phyloP scores from a whole-genome alignment of 495 filamentous ascomycete species.

The Massariosphaeria phaeospora region DNA sequence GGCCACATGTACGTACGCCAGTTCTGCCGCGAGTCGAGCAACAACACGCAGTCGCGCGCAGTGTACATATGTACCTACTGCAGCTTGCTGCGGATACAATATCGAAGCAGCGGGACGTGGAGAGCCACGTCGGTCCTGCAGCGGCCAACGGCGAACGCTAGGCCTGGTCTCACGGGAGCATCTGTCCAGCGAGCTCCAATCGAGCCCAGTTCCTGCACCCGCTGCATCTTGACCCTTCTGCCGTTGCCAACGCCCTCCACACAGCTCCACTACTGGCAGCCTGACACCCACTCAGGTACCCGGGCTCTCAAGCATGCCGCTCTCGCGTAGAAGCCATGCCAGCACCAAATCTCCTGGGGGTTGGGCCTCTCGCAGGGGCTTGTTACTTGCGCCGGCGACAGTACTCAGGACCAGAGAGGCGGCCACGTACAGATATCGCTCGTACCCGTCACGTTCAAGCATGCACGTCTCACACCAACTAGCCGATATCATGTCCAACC shows the following conservation, averaged over 20 bases:
- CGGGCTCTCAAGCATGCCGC: conserved; percentile 1
- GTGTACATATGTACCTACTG: too few species aligned
- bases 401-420: not conserved
- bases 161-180: not conserved
- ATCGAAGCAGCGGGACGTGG: conserved; percentile 19
- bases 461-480: too few species aligned
- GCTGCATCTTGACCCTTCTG: not conserved
- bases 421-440: not conserved
- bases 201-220: not conserved
- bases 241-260: not conserved
- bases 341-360: not conserved
- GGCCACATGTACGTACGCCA: too few species aligned
- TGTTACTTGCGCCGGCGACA: not conserved
- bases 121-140: conserved; percentile 19
- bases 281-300: conserved; percentile 9
- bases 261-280: not conserved
- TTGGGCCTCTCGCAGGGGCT: not conserved
- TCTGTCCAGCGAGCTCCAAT: conserved; percentile 10
- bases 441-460: too few species aligned
- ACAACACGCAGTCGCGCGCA: conserved; percentile 7
- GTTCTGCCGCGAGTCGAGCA: not conserved
- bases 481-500: too few species aligned
- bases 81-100: conserved; percentile 14
- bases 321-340: not conserved
- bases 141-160: conserved; percentile 17